Evolutionary conservation across 345 rosid species (phyloP), one percentile per base, ranked within the genome.

Genomic region (Salix suchowensis): DNA sequence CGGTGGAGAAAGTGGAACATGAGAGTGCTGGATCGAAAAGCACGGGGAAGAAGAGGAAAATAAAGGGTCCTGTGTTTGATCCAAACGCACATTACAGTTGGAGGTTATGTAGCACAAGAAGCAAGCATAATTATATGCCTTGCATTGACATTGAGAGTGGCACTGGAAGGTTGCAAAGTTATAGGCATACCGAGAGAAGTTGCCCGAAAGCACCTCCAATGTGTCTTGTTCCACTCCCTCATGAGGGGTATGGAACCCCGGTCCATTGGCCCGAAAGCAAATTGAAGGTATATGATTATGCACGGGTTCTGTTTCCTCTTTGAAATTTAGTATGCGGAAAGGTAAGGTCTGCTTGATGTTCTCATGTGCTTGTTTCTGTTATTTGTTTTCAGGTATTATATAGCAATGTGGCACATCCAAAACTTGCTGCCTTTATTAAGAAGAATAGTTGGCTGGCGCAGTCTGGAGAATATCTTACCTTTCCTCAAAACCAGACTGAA

Each of bases 61-160:
- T 80, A 67, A 95, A 88, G 84, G 97, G 98, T 85, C 96, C 93
- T 0, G 85, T 93, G 21, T 95, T 95, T 74, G 93, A 95, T 88
- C 94, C 97, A 0, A 93, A 93, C 73, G 90, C 88, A 24, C 92
- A 75, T 81, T 93, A 89, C 79, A 87, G 79, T 81, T 95, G 98
- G 98, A 93, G 88, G 78, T 67, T 89, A 76, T 95, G 98, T 74
- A 87, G 80, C 86, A 88, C 91, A 68, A 91, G 91, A 86, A 95
- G 97, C 89, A 95, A 93, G 86, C 90, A 91, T 73, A 93, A 93
- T 83, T 95, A 91, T 85, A 93, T 95, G 84, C 98, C 98, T 70
- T 95, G 97, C 85, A 89, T 93, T 50, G 98, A 95, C 84, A 83
- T 85, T 70, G 97, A 93, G 71, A 86, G 90, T 74, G 73, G 85